A percentile compares a stretch with the other conserved stretches of the same genome.
Conservation (phyloP, 768 basidiomycete species). For the Kwoniella sp. region DNA sequence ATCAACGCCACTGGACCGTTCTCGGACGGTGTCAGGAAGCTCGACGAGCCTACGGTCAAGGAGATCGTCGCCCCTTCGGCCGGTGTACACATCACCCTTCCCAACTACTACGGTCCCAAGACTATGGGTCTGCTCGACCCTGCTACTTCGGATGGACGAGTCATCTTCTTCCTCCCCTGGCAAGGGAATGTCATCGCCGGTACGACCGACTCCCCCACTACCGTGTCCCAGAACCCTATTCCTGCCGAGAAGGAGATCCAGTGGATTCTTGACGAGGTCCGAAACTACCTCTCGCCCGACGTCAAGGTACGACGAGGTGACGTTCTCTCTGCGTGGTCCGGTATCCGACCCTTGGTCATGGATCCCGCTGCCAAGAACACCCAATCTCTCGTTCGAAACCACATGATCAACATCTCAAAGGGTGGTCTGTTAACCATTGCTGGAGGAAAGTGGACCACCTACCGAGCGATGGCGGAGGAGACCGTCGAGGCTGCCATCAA, state of each 20-base stretch:
- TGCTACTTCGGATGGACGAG: slow-evolving; percentile 88
- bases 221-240: slow-evolving; percentile 67
- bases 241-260: slow-evolving; percentile 91
- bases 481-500: slow-evolving; percentile 82
- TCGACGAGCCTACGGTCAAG: slow-evolving; percentile 60
- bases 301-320: slow-evolving; percentile 92
- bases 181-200: slow-evolving; percentile 96
- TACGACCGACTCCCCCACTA: slow-evolving; percentile 81
- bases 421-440: slow-evolving; percentile 87
- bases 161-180: slow-evolving; percentile 99
- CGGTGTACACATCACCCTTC: slow-evolving; percentile 92
- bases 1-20: slow-evolving; percentile 98
- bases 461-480: slow-evolving; percentile 87
- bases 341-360: slow-evolving; percentile 81
- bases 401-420: slow-evolving; percentile 77
- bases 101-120: slow-evolving; percentile 88
- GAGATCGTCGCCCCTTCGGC: slow-evolving; percentile 89
- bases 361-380: slow-evolving; percentile 73
- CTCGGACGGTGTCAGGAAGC: slow-evolving; percentile 72
- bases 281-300: slow-evolving; percentile 81
- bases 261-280: slow-evolving; percentile 91
- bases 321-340: slow-evolving; percentile 92
- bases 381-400: slow-evolving; percentile 83
- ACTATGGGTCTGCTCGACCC: slow-evolving; percentile 95
- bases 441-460: slow-evolving; percentile 99